Base-by-base conservation (phyloP, 345 rosid genomes). In the Passiflora organensis region DNA sequence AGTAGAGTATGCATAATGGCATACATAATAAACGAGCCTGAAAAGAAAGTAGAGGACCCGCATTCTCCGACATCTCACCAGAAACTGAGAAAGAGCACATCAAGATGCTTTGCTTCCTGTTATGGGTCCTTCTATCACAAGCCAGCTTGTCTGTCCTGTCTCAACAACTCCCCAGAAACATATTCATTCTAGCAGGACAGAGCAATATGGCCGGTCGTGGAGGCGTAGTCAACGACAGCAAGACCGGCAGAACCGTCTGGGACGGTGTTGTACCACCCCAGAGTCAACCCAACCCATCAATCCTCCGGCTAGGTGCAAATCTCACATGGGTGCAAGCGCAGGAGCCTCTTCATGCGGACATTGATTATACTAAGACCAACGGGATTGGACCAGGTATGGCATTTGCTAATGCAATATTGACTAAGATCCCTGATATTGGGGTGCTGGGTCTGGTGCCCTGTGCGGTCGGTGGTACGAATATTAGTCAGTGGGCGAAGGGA, bases 161-260 rank as follows among this genome's bases (percentile, higher is more conserved):
- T 32, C 56, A 50, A 17, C 69, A 32, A 43, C 19, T 6, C 8
- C 53, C 67, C 34, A 24, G 28, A 13, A 56, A 61, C 62, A 45
- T 68, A 21, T 61, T 56, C 24, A 68, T 68, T 37, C 59, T 68
- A 2, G 72, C 72, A 25, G 72, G 72, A 16, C 72, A 68, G 44
- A 68, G 72, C 67, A 68, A 68, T 59, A 68, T 68, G 72, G 72
- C 72, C 38, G 72, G 72, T 20, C 62, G 72, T 4, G 72, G 72
- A 28, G 67, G 72, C 48, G 57, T 67, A 1, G 5, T 44, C 58
- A 55, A 50, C 58, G 8, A 42, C 43, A 50, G 58, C 17, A 34
- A 43, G 21, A 50, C 48, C 48, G 72, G 58, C 2, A 44, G 13
- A 5, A 2, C 24, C 20, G 25, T 39, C 18, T 68, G 72, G 72